These are phyloP conservation scores for Tetrahymena borealis DNA, from an alignment of 73 alveolate genomes.

Conservation along the genomic window DNA sequence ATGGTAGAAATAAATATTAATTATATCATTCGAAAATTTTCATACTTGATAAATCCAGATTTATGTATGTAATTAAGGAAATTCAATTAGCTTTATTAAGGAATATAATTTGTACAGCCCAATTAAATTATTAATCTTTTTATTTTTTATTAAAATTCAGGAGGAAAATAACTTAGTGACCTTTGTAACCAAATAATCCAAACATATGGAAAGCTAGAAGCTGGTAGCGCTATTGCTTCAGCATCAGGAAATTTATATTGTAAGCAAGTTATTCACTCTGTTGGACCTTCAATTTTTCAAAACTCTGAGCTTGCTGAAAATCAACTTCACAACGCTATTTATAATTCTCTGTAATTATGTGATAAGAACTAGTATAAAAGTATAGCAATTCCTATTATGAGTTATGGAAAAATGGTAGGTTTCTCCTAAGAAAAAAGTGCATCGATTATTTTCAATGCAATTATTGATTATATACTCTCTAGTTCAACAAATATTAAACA, in stretches of 20 bases:
- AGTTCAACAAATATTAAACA: background rate
- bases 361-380: background rate
- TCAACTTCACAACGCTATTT: background rate
- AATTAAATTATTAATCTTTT: too few species aligned
- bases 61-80: too few species aligned
- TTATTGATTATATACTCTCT: background rate
- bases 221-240: background rate
- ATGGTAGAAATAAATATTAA: too few species aligned
- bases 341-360: background rate
- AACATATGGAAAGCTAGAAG: background rate
- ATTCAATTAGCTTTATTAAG: too few species aligned
- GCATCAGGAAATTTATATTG: background rate
- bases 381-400: background rate
- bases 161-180: background rate
- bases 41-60: too few species aligned
- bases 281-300: background rate
- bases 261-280: background rate
- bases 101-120: too few species aligned
- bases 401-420: background rate
- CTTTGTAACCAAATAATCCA: background rate
- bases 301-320: background rate
- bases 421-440: background rate
- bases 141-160: background rate
- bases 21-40: too few species aligned
- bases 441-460: background rate